Evolutionary conservation across 1,139 yeast species (phyloP), one percentile per base, ranked within the genome.

Genomic region (Protomyces macrosporus): DNA sequence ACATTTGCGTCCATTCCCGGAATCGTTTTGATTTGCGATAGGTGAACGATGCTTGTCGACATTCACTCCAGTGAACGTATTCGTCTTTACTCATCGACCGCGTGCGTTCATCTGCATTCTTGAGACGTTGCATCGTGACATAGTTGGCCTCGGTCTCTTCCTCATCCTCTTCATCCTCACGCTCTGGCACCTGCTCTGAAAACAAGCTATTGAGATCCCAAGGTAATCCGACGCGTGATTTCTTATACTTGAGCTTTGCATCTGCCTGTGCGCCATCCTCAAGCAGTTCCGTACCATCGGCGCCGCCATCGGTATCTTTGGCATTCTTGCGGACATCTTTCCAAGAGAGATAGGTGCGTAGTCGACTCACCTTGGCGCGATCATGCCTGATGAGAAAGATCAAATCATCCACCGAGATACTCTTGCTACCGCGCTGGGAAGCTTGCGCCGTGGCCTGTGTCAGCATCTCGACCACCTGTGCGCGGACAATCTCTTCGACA

Each of bases 31-130:
- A 89, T 74, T 95, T 93, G 70, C 98, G 81, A 72, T 90, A 93
- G 0, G 98, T 95, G 73, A 93, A 95, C 65, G 95, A 86, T 0
- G 98, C 98, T 74, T 93, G 98, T 69, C 99, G 83, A 76, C 98
- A 93, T 73, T 93, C 99, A 12, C 96, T 88, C 97, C 98, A 93
- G 74, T 95, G 98, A 16, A 91, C 98, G 71, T 93, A 93, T 73
- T 93, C 98, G 72, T 93, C 97, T 71, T 86, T 85, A 0, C 98
- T 93, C 99, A 93, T 95, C 69, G 87, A 83, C 69, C 81, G 83
- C 0, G 99, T 93, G 69, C 98, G 80, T 66, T 93, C 97, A 74
- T 93, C 99, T 3, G 98, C 98, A 77, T 84, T 86, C 72, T 90
- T 90, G 69, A 93, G 80, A 66, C 98, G 78, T 73, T 90, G 90